phyloP scores from a whole-genome alignment of 129 eudicot species.

The Pittosporum tobira region DNA sequence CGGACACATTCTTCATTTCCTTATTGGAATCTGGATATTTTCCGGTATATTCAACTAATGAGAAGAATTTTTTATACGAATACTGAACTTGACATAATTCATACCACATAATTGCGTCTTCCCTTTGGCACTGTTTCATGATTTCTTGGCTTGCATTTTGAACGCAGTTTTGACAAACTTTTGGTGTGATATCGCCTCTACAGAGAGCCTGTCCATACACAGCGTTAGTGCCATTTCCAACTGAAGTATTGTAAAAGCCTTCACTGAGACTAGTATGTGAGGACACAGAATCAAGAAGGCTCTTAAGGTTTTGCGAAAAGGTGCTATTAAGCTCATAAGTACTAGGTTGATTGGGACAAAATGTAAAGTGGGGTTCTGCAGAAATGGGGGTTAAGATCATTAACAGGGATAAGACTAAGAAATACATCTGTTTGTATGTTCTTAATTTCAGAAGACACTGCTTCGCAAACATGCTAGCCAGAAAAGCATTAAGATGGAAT shows the following conservation, averaged over 20 bases:
- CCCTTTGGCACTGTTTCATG: not conserved
- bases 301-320: conserved; percentile 12
- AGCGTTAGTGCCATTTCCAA: conserved; percentile 22
- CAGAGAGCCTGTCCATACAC: conserved; percentile 39
- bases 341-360: not conserved
- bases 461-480: not conserved
- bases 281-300: conserved; percentile 16
- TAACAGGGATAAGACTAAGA: not conserved
- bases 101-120: conserved; percentile 11
- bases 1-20: not conserved
- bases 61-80: conserved; percentile 1
- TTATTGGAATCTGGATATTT: conserved; percentile 12
- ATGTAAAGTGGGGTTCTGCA: not conserved
- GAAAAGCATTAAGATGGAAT: too few species aligned
- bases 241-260: conserved; percentile 24
- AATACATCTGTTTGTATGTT: not conserved
- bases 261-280: conserved; percentile 7
- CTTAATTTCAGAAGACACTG: not conserved
- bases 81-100: conserved; percentile 15
- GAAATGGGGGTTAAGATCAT: not conserved
- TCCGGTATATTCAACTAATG: not conserved
- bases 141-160: conserved; percentile 2
- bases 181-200: conserved; percentile 35
- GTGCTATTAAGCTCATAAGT: conserved; percentile 18
- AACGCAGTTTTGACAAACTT: conserved; percentile 26